Base-by-base conservation (phyloP, 768 basidiomycete species). In the Amanita phalloides region DNA sequence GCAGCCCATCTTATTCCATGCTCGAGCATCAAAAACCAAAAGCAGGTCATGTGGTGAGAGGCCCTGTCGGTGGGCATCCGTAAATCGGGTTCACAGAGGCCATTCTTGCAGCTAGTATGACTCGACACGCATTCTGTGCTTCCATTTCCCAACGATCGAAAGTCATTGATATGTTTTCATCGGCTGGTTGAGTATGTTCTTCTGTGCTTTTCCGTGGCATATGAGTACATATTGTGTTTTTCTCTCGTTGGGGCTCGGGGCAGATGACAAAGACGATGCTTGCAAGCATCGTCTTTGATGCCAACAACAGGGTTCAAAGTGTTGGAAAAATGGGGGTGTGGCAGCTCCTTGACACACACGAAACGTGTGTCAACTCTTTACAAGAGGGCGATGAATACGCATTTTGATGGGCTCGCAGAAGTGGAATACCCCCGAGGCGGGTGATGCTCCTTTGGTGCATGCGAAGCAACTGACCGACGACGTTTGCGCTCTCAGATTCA, bases 361-460 rank as follows among this genome's bases (percentile, higher is more conserved):
- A 68, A 73, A 46, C 68, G 60, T 20, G 87, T 93, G 23, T 75
- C 89, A n/a, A 66, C 68, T 14, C 90, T 90, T 65, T 90, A 91
- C 66, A 84, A 66, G 72, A 89, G 51, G 82, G 83, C 86, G 45
- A 81, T 92, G 72, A 72, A 77, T 60, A 79, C 76, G 60, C 78
- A 95, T 64, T 77, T 96, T n/a, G 68, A 71, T 45, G 90, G 82
- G 2, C 70, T 94, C 30, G 90, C 81, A 14, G 79, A 84, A n/a
- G 64, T 86, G 84, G 84, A 68, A 62, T 49, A 65, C 71, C 0
- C 89, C 88, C 7, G 81, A 83, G 58, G 80, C 86, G 0, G 21
- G 87, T 89, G 56, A 88, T 94, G 88, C 94, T 95, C 72, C 81
- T 90, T 64, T 94, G 90, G 86, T 83, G 38, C 23, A 79, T 17